These are phyloP conservation scores for Kalanchoe fedtschenkoi DNA, from an alignment of 164 flowering plant species.

Conservation along the genomic window DNA sequence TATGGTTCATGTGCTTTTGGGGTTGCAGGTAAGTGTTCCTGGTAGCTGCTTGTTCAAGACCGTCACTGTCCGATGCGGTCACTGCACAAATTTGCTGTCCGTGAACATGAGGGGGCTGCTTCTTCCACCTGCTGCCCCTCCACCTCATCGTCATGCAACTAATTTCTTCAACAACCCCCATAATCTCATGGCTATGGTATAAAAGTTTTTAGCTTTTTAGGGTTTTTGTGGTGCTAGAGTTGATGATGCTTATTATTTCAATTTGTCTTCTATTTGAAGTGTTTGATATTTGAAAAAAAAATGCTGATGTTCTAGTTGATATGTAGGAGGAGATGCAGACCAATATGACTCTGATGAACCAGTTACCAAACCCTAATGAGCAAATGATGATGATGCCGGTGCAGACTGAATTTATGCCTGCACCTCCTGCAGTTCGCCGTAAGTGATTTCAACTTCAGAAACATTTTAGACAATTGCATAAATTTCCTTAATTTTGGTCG, in stretches of 20 bases:
- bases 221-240: background rate
- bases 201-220: background rate
- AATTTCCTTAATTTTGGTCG: background rate
- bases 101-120: constrained; percentile 85
- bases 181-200: background rate
- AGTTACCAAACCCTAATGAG: constrained; percentile 3
- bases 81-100: constrained; percentile 81
- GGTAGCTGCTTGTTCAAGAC: constrained; percentile 79
- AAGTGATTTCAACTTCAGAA: background rate
- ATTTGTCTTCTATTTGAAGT: too few species aligned
- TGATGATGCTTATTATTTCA: too few species aligned
- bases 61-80: constrained; percentile 96
- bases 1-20: constrained; percentile 1
- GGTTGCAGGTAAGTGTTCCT: constrained; percentile 83
- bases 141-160: background rate
- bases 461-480: background rate
- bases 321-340: background rate
- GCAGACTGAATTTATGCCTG: background rate
- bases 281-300: background rate
- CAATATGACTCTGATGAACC: background rate
- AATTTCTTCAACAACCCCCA: background rate
- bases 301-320: background rate
- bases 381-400: constrained; percentile 4
- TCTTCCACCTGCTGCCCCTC: constrained; percentile 43
- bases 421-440: constrained; percentile 1